Evolutionary conservation across 2,329 filamentous ascomycete species (phyloP).

Genomic region (Coleophoma cylindrospora): DNA sequence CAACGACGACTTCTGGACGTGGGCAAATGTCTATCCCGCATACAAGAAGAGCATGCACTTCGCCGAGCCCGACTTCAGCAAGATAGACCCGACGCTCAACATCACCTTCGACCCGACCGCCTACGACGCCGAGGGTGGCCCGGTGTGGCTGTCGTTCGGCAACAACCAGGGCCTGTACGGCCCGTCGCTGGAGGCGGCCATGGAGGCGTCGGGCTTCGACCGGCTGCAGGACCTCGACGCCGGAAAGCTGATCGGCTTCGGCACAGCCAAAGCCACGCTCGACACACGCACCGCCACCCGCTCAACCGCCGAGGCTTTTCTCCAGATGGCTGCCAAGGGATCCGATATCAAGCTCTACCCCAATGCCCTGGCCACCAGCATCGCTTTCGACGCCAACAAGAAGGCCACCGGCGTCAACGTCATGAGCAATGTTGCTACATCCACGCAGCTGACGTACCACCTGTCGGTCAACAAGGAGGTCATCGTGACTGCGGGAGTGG

Average conservation of each 20-base stretch:
- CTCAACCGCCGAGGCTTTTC: not conserved
- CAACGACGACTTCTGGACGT: not conserved
- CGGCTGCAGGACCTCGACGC: not conserved
- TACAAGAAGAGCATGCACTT: not conserved
- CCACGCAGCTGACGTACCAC: not conserved
- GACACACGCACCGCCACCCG: not conserved
- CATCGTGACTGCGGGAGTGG: not conserved
- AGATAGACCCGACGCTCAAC: not conserved
- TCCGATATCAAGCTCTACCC: not conserved
- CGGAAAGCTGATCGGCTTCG: not conserved
- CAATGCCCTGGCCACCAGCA: not conserved
- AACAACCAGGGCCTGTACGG: not conserved
- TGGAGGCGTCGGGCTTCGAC: not conserved
- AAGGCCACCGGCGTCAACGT: not conserved
- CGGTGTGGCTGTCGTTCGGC: not conserved
- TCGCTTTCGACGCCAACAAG: not conserved
- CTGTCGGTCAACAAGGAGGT: not conserved
- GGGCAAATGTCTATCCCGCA: not conserved
- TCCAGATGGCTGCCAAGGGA: too few species aligned
- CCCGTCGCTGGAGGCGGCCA: not conserved
- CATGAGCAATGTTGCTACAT: not conserved
- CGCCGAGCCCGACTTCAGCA: not conserved
- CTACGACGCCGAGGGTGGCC: not conserved
- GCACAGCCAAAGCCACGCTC: not conserved
- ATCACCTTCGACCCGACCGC: not conserved